Base-by-base conservation (phyloP, 2,329 filamentous ascomycete genomes). In the Ramularia endophylla region DNA sequence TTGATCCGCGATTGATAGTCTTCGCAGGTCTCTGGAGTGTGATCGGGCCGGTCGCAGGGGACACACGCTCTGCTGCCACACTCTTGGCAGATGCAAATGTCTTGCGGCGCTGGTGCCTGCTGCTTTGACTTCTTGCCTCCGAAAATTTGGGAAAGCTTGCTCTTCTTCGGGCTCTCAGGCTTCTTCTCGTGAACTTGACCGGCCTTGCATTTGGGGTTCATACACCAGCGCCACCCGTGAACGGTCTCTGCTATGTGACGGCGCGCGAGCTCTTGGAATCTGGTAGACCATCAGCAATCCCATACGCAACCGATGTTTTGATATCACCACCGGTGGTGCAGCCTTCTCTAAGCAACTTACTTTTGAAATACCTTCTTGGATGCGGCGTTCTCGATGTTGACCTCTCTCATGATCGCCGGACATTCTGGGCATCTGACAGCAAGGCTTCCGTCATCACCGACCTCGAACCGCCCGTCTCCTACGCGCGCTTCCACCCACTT, bases 361-460 rank as follows among this genome's bases (percentile, higher is more conserved):
- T 64, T 64, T n/a, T 61, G 53, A 39, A 71, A 71, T 1, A 68
- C 64, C 12, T 65, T 62, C 4, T 57, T 47, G 13, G 69, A 65
- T 2, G 73, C 72, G 40, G 67, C 70, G 0, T 58, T 55, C 48
- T 67, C 59, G 2, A 79, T 63, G 19, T 73, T 68, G 11, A 61
- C 59, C 40, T 69, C 68, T 13, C 61, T 54, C 12, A 80, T 60
- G 1, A 58, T 48, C 19, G 59, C 63, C 2, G 61, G 44, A 44
- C 76, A 80, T 33, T 74, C 67, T 0, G 73, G 72, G 38, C 75
- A 79, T 22, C 58, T 58, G 34, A 77, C 65, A 5, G 71, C 65
- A 30, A 69, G 66, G 67, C 39, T 58, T 55, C 25, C 43, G 11
- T 43, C 45, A 8, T 40, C 36, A 5, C 47, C 41, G 3, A 42